These are phyloP conservation scores for Spirogloea muscicola DNA, from an alignment of 139 green algal species.

Conservation along the genomic window DNA sequence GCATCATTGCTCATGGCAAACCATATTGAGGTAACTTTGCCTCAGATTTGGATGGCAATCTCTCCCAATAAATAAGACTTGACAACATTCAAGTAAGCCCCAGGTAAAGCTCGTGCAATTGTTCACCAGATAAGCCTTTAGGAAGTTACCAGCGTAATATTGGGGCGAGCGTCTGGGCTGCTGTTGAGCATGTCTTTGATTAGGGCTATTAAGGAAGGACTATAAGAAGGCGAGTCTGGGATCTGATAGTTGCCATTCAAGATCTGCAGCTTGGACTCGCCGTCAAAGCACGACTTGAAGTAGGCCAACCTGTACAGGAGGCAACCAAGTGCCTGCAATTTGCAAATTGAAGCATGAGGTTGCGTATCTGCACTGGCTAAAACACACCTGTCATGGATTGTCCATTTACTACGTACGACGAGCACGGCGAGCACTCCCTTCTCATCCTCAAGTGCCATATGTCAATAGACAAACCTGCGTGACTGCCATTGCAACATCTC, in stretches of 20 bases:
- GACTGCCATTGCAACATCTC: background rate
- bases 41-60: background rate
- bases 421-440: background rate
- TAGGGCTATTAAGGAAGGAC: constrained; percentile 4
- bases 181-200: constrained; percentile 30
- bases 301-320: constrained; percentile 44
- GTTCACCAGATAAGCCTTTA: background rate
- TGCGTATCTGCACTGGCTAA: background rate
- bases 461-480: background rate
- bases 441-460: background rate
- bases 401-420: background rate
- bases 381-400: background rate
- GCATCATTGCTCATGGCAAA: background rate
- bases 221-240: constrained; percentile 36
- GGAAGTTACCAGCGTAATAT: constrained; percentile 27
- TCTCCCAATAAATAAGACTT: background rate
- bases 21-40: background rate
- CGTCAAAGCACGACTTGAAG: constrained; percentile 39
- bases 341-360: background rate
- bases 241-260: constrained; percentile 51
- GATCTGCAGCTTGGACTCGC: constrained; percentile 49
- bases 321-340: constrained; percentile 40
- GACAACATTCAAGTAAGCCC: background rate
- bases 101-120: background rate
- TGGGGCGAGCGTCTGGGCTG: constrained; percentile 9